A percentile compares a stretch with the other conserved stretches of the same genome.
These are phyloP conservation scores for Vinca minor DNA, from an alignment of 257 asterid species.

Conservation along the genomic window DNA sequence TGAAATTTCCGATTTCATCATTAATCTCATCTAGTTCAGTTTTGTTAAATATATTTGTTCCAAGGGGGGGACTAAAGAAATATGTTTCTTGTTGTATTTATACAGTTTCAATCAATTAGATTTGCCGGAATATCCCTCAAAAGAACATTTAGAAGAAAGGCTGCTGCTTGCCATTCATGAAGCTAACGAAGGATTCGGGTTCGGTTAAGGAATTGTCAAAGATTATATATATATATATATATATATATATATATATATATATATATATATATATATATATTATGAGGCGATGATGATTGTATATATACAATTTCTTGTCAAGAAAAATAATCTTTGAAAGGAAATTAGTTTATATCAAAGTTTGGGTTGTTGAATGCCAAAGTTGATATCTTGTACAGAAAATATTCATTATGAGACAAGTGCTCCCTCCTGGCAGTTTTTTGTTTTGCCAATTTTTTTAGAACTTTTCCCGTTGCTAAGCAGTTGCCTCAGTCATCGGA, in stretches of 20 bases:
- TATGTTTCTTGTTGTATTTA: constrained; percentile 20
- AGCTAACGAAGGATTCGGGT: constrained; percentile 90
- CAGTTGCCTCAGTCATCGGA: no score
- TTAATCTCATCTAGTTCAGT: background rate
- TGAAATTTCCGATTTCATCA: background rate
- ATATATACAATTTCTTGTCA: constrained; percentile 11
- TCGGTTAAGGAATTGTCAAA: no score
- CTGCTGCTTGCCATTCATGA: constrained; percentile 86
- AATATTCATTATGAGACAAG: constrained; percentile 13
- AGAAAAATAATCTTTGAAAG: constrained; percentile 4
- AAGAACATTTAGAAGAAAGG: constrained; percentile 72
- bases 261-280: background rate
- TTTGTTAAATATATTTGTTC: background rate
- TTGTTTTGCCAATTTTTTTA: constrained; percentile 21
- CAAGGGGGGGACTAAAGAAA: background rate
- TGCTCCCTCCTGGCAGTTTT: no score
- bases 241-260: no score
- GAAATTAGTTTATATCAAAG: constrained; percentile 7
- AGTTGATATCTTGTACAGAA: constrained; percentile 22
- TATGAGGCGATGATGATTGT: constrained; percentile 9
- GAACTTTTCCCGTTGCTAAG: no score
- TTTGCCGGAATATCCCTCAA: constrained; percentile 88
- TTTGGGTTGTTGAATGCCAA: constrained; percentile 6
- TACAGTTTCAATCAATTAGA: constrained; percentile 95
- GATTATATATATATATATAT: no score